Percentiles rank a stretch among this genome's conserved stretches.
phyloP scores from a whole-genome alignment of 192 early-diverging fungal species.

The Dispira parvispora region DNA sequence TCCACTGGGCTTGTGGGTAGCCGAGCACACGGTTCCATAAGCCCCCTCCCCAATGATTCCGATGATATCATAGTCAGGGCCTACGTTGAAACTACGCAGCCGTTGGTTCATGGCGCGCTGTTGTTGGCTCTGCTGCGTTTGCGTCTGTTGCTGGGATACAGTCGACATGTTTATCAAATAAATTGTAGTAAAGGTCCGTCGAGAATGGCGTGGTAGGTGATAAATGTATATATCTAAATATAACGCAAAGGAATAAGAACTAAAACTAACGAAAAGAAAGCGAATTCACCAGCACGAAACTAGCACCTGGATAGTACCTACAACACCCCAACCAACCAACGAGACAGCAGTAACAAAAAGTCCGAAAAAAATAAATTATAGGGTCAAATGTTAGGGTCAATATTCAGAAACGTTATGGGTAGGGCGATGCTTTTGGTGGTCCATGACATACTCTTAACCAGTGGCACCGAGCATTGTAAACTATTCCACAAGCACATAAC shows the following conservation, averaged over 20 bases:
- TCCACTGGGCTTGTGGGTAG: constrained; percentile 61
- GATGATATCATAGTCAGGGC: constrained; percentile 65
- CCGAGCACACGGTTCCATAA: constrained; percentile 84
- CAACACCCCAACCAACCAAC: no score
- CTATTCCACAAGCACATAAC: no score
- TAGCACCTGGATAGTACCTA: no score
- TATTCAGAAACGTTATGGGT: no score
- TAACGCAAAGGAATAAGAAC: neutral
- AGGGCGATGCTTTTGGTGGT: no score
- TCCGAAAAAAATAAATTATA: no score
- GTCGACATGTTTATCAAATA: neutral
- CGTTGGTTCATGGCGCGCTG: constrained; percentile 25
- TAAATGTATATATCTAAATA: neutral
- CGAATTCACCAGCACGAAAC: neutral
- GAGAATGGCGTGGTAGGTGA: no score
- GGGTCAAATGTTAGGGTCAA: no score
- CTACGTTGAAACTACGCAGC: constrained; percentile 45
- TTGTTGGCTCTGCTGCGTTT: constrained; percentile 20
- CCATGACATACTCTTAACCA: no score
- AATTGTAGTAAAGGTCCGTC: no score
- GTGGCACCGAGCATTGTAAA: no score
- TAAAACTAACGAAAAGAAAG: neutral
- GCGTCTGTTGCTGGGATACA: constrained; percentile 13
- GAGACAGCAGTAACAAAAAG: no score
- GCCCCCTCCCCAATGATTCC: constrained; percentile 85